Evolutionary conservation across 306 rosid genomes (phyloP), one percentile per base, ranked within the genome.

Genomic region (Sicyos baderoa): DNA sequence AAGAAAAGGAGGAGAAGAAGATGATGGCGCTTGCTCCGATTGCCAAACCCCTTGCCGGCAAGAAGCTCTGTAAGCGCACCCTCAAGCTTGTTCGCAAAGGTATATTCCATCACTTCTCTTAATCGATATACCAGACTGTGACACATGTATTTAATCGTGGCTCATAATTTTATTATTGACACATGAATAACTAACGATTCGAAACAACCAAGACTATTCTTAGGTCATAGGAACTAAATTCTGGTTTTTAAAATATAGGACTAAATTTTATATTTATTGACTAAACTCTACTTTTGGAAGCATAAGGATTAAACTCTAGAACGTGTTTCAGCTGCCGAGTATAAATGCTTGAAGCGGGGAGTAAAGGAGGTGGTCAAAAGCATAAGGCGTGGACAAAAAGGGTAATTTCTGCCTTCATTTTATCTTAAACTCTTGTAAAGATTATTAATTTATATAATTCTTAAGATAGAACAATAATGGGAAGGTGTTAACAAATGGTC

Each of bases 281-380:
- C n/a, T n/a, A n/a, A n/a, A n/a, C n/a, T n/a, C n/a, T n/a, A n/a
- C n/a, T n/a, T n/a, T n/a, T n/a, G n/a, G n/a, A n/a, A n/a, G n/a
- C n/a, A n/a, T n/a, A n/a, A n/a, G n/a, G n/a, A n/a, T n/a, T n/a
- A n/a, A n/a, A n/a, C n/a, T n/a, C n/a, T n/a, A n/a, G n/a, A n/a
- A n/a, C n/a, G n/a, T n/a, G n/a, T n/a, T 78, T 69, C 88, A 93
- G 96, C 96, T 78, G 84, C 97, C 58, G 91, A 90, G 45, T 75
- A 88, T 74, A 94, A 90, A 72, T 94, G 99, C 89, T 73, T 90
- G 74, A 94, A 85, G 83, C 86, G 97, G 72, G 99, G 99, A 45
- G 99, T 94, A 3, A 94, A 94, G 75, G 99, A 94, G 76, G 99
- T 94, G 17, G 96, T 90, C 54, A 94, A 94, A 74, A 86, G 97